A percentile compares a stretch with the other conserved stretches of the same genome.
Evolutionary conservation across 139 green algal species (phyloP).

Genomic region (Chlorella vulgaris): DNA sequence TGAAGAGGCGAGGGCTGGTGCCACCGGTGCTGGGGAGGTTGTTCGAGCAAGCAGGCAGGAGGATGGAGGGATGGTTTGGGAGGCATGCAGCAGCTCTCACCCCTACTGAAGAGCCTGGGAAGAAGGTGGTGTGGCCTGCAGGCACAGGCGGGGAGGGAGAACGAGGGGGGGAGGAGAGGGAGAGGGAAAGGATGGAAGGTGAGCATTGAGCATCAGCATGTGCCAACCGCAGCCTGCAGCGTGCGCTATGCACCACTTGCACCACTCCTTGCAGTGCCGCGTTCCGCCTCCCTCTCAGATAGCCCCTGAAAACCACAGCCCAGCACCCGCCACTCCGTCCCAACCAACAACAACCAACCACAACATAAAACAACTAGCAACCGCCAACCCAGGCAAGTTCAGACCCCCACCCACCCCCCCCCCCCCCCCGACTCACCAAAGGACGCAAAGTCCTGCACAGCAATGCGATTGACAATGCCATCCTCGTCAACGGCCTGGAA

Average conservation of each 20-base stretch:
- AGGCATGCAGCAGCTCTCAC: background rate
- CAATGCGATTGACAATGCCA: background rate
- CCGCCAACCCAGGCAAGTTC: no score
- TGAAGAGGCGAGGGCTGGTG: no score
- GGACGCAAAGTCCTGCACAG: background rate
- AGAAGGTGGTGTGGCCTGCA: background rate
- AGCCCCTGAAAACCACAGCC: no score
- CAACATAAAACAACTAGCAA: no score
- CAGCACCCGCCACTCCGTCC: no score
- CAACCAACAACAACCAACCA: no score
- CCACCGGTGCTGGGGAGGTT: background rate
- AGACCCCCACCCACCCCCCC: no score
- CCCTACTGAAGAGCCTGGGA: background rate
- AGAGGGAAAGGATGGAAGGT: background rate
- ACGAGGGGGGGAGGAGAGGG: background rate
- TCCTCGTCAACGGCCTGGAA: background rate
- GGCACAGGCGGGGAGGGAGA: background rate
- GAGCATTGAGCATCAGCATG: background rate
- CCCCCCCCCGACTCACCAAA: no score
- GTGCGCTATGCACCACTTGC: no score
- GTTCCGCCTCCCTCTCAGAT: no score
- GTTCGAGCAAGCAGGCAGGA: background rate
- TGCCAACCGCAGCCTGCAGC: no score
- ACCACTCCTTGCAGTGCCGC: no score
- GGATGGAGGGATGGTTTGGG: background rate